phyloP scores from a whole-genome alignment of 306 rosid genomes.

The Pyrus bretschneideri region DNA sequence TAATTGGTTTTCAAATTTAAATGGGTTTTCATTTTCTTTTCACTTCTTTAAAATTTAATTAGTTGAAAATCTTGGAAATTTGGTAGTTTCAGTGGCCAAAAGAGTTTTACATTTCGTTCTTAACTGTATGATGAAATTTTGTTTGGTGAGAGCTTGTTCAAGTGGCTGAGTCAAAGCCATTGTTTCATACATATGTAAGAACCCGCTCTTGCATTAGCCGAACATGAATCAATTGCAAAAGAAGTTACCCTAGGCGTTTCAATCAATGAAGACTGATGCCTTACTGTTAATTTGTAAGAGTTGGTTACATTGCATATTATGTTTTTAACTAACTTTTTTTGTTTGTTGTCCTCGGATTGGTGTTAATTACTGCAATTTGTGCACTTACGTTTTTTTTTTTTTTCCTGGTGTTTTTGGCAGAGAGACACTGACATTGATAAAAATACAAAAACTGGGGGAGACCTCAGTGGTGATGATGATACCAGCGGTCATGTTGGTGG shows the following conservation, averaged over 20 bases:
- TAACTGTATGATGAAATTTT: conserved; percentile 36
- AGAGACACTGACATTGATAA: conserved; percentile 14
- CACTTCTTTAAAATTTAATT: background rate
- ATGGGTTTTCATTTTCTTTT: background rate
- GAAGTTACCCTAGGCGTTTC: conserved; percentile 98
- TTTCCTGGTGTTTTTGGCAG: conserved; percentile 19
- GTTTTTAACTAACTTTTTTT: background rate
- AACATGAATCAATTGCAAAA: conserved; percentile 79
- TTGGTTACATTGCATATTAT: conserved; percentile 52
- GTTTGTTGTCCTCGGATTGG: background rate
- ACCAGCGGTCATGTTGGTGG: background rate
- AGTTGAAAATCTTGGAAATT: background rate
- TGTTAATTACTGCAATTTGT: conserved; percentile 3
- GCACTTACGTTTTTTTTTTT: conserved; percentile 17
- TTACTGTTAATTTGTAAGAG: conserved; percentile 96
- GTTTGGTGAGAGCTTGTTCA: conserved; percentile 61
- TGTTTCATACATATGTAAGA: conserved; percentile 74
- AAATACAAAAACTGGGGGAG: conserved; percentile 18
- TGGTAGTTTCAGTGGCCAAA: conserved; percentile 33
- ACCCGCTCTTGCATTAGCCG: conserved; percentile 78
- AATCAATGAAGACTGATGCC: conserved; percentile 78
- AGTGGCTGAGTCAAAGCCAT: conserved; percentile 62
- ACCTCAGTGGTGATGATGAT: conserved; percentile 11
- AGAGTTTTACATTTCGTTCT: conserved; percentile 16
- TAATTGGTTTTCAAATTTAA: background rate